Conservation (phyloP, 2,329 filamentous ascomycete species). For the Penicillium hordei region DNA sequence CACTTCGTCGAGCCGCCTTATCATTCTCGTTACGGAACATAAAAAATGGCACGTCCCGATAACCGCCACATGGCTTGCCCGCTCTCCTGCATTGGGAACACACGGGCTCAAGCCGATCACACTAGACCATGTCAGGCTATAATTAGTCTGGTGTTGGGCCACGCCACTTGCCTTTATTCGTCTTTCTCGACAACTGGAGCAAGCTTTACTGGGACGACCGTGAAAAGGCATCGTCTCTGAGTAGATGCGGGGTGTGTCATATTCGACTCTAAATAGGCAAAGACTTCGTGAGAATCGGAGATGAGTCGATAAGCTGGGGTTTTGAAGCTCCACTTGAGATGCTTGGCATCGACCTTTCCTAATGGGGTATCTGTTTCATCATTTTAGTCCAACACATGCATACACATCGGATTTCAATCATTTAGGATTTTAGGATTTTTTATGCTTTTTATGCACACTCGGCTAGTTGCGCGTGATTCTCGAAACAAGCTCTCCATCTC, state of each 20-base stretch:
- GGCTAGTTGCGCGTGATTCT: neutral
- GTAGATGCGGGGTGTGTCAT: neutral
- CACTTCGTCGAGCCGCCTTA: conserved; percentile 23
- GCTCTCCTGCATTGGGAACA: conserved; percentile 36
- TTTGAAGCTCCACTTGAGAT: neutral
- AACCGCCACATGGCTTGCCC: conserved; percentile 32
- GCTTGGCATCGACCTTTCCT: conserved; percentile 12
- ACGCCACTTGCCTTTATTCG: conserved; percentile 26
- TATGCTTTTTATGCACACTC: no score
- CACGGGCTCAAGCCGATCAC: conserved; percentile 28
- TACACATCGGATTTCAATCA: neutral
- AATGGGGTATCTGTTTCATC: conserved; percentile 18
- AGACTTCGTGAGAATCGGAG: conserved; percentile 11
- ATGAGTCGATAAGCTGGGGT: neutral
- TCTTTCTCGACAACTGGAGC: conserved; percentile 26
- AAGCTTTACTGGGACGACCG: conserved; percentile 27
- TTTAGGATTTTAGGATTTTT: no score
- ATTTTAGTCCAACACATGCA: neutral
- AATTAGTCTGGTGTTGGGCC: neutral
- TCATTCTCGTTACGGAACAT: conserved; percentile 34
- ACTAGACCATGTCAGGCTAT: conserved; percentile 21
- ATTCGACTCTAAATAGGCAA: conserved; percentile 15
- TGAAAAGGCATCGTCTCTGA: conserved; percentile 25
- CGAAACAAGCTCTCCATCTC: no score
- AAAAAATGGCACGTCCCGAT: conserved; percentile 30